Evolutionary conservation across 176 grass and related monocot species (phyloP), one percentile per base, ranked within the genome.

Genomic region (Guadua angustifolia): DNA sequence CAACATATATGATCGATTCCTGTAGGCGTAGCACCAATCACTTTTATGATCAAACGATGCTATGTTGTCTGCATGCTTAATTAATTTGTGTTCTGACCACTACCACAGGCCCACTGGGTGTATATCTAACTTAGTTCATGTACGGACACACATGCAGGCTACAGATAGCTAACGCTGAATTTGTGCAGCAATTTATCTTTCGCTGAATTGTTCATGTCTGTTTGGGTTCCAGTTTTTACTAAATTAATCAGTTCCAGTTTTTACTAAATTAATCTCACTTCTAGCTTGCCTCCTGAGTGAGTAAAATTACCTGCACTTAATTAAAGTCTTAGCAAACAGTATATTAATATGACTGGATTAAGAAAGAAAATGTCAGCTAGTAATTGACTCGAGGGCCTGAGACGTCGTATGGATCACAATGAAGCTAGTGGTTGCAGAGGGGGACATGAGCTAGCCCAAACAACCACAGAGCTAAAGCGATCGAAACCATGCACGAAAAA

Each of bases 401-500:
- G 15, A 67, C 24, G 24, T 72, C 44, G 44, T 3, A 50, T 73
- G 32, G 45, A 73, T 73, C 45, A 16, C 44, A 60, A 25, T 5
- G 26, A 24, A 71, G n/a, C 68, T 25, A 71, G 12, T 46, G 21
- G n/a, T 70, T 47, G 55, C 21, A 58, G 21, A n/a, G 8, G 2
- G 18, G 18, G 52, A 21, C 52, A 21, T 9, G 52, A 47, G 7
- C 10, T 7, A 26, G 24, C 25, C 59, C 59, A 26, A 46, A 47
- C 69, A 13, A 25, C 69, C 42, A 47, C n/a, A 71, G 18, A 73
- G 33, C 84, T 44, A 45, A 66, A 56, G n/a, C 58, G n/a, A 45
- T 46, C 69, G 42, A 85, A 68, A 22, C 38, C 74, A 46, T 47
- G 15, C 45, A 86, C 26, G 38, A 47, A 38, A 45, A 86, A 57